phyloP scores from a whole-genome alignment of 1,284 basidiomycete species.

The Puccinia hordei region DNA sequence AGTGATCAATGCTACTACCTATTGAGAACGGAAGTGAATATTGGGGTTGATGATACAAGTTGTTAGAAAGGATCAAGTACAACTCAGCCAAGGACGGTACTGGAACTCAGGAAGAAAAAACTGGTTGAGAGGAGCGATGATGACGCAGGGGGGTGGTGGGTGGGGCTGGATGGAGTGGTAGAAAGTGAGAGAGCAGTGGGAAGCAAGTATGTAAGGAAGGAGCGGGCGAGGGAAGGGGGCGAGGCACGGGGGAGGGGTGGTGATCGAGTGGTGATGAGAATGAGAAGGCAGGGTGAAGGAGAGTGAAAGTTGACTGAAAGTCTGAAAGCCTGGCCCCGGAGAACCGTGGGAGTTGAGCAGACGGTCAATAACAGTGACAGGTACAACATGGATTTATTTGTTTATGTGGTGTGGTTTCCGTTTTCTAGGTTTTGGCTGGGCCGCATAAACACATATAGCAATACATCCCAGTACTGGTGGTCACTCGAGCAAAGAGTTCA shows the following conservation, averaged over 20 bases:
- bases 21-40: slow-evolving; percentile 17
- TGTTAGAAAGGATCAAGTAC: not conserved
- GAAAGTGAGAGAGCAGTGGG: not conserved
- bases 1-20: not conserved
- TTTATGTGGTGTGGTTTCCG: too few species aligned
- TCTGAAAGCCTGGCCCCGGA: not conserved
- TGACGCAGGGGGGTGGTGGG: not conserved
- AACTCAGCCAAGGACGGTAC: not conserved
- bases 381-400: too few species aligned
- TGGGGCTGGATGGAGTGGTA: slow-evolving; percentile 7
- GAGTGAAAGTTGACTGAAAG: not conserved
- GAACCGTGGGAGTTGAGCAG: slow-evolving; percentile 4
- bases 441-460: slow-evolving; percentile 1
- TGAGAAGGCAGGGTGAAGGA: not conserved
- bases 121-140: not conserved
- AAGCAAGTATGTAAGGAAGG: not conserved
- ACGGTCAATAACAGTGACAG: not conserved
- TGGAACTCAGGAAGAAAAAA: not conserved
- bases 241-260: not conserved
- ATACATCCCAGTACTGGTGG: not conserved
- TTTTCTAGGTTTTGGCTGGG: not conserved
- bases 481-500: not conserved
- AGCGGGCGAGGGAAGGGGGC: not conserved
- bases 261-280: slow-evolving; percentile 10
- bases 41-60: slow-evolving; percentile 2